phyloP scores from a whole-genome alignment of 2,329 filamentous ascomycete species.

The Immersiporthe knoxdaviesiana region DNA sequence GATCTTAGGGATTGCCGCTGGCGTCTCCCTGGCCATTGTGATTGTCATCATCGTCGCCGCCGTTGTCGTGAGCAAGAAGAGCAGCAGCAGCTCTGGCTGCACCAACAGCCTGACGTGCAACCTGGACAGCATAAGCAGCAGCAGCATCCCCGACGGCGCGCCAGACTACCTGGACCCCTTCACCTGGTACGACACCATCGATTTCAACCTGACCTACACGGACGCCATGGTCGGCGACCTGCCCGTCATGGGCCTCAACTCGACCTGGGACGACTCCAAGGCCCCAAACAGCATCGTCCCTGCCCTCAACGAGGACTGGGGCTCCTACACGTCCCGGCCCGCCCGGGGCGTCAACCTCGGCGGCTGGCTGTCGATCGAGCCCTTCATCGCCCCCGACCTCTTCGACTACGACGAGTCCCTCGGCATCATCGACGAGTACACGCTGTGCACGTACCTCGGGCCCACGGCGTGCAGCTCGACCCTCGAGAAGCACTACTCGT shows the following conservation, averaged over 20 bases:
- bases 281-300: slow-evolving; percentile 80
- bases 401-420: slow-evolving; percentile 69
- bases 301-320: slow-evolving; percentile 74
- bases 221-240: slow-evolving; percentile 80
- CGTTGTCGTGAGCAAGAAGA: slow-evolving; percentile 68
- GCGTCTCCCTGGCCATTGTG: slow-evolving; percentile 57
- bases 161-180: slow-evolving; percentile 85
- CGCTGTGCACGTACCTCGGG: slow-evolving; percentile 73
- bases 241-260: slow-evolving; percentile 87
- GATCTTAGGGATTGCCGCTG: slow-evolving; percentile 59
- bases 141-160: slow-evolving; percentile 65
- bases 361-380: slow-evolving; percentile 92
- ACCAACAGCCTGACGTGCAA: slow-evolving; percentile 45
- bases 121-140: slow-evolving; percentile 56
- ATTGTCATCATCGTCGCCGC: slow-evolving; percentile 71
- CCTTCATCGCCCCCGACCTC: slow-evolving; percentile 92
- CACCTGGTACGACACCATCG: slow-evolving; percentile 84
- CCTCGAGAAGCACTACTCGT: slow-evolving; percentile 89
- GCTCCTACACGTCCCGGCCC: slow-evolving; percentile 74
- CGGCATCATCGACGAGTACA: slow-evolving; percentile 86
- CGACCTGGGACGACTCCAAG: slow-evolving; percentile 81
- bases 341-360: slow-evolving; percentile 91
- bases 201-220: slow-evolving; percentile 96
- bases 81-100: slow-evolving; percentile 33
- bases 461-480: slow-evolving; percentile 62